Base-by-base conservation (phyloP, 176 grass and related monocot species). In the Chloris gayana region DNA sequence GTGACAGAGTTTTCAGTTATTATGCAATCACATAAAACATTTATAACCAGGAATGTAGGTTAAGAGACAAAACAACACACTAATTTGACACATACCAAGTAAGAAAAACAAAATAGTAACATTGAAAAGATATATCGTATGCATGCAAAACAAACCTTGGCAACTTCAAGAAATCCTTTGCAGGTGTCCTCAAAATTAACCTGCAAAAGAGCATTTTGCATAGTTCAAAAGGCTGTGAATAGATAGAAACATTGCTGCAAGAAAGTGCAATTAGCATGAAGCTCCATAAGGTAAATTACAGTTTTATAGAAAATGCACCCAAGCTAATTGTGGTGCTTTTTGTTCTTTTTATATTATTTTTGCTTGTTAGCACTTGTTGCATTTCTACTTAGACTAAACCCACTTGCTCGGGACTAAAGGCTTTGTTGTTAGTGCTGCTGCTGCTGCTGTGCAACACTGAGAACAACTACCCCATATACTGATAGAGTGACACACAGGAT, bases 171-270 rank as follows among this genome's bases (percentile, higher is more conserved):
- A 87, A 99, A 99, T 37, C 97, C 97, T 96, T 99, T 99, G 88
- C 97, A 99, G 24, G 97, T 99, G 66, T 96, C 97, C 82, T 99
- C 97, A 82, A 99, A 99, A 89, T 99, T 99, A 82, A 99, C 97
- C 97, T 99, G 87, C 51, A 91, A 87, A 60, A 72, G 44, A 81
- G 21, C 44, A 62, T 25, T 77, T 83, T 70, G n/a, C 33, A 62
- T 75, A 81, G 66, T 56, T 81, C 31, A 71, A 82, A 82, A 76
- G 11, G 4, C 15, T 64, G 7, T 61, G 51, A 74, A 74, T 53
- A 56, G 42, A 42, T 27, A 61, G 29, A 85, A 73, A 73, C 63
- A 25, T 15, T 71, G 60, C 69, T 51, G 61, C 12, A 53, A 7
- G 26, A 76, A 67, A 49, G 66, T 63, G 67, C 15, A 85, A 82